phyloP scores from a whole-genome alignment of 2,329 filamentous ascomycete genomes.

The Hyphodiscus sp. region DNA sequence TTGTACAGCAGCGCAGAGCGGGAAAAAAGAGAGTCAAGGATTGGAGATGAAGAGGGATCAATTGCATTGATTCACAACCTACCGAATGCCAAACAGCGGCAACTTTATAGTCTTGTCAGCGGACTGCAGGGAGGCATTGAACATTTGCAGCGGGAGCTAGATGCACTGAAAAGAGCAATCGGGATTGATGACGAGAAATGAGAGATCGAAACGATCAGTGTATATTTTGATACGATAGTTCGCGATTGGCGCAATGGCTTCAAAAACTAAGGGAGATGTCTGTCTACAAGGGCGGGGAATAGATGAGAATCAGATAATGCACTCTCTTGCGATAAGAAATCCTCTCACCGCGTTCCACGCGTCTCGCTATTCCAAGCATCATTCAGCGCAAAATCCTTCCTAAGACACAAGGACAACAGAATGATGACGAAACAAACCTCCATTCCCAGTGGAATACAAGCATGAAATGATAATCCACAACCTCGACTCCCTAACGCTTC shows the following conservation, averaged over 20 bases:
- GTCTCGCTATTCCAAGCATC: not conserved
- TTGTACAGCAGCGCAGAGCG: constrained; percentile 27
- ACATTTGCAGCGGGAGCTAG: constrained; percentile 26
- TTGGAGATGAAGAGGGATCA: constrained; percentile 16
- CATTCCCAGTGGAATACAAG: not conserved
- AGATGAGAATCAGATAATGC: not conserved
- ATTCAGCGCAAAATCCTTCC: not conserved
- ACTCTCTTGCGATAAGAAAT: not conserved
- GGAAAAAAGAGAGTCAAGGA: constrained; percentile 17
- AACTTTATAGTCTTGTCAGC: constrained; percentile 27
- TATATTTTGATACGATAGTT: not conserved
- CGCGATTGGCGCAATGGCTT: not conserved
- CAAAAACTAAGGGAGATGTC: not conserved
- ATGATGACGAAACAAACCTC: not conserved
- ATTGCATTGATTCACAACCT: constrained; percentile 26
- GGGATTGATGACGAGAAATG: constrained; percentile 27
- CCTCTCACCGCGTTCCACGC: not conserved
- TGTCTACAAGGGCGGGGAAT: too few relatives aligned
- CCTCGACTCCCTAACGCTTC: not conserved
- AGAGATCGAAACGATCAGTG: not conserved
- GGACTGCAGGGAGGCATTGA: constrained; percentile 29
- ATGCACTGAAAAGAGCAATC: constrained; percentile 25
- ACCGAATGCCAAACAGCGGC: constrained; percentile 28
- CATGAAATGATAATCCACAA: not conserved
- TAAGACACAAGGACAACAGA: not conserved